phyloP scores from a whole-genome alignment of 1,139 yeast genomes.

The Hyphopichia fennica region DNA sequence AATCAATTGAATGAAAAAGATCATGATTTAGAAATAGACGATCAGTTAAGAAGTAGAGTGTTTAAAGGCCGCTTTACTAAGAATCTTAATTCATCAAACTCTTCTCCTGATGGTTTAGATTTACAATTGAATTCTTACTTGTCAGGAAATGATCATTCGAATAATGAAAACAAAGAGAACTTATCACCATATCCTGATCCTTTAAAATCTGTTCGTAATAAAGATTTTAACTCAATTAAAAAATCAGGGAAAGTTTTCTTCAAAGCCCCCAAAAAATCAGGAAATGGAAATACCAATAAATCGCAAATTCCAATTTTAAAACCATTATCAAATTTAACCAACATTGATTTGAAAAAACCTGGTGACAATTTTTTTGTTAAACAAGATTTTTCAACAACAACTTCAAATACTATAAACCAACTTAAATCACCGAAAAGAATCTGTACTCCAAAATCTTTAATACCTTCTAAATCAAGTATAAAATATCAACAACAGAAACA shows the following conservation, averaged over 20 bases:
- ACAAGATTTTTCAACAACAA: constrained; percentile 7
- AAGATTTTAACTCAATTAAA: constrained; percentile 18
- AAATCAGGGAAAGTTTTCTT: constrained; percentile 24
- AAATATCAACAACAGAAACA: constrained; percentile 27
- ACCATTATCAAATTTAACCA: constrained; percentile 25
- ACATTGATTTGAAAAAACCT: constrained; percentile 16
- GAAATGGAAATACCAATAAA: constrained; percentile 8
- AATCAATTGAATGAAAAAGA: constrained; percentile 25
- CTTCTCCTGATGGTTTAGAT: constrained; percentile 27
- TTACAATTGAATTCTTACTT: constrained; percentile 28
- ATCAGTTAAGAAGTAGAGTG: constrained; percentile 46
- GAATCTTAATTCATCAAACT: constrained; percentile 10
- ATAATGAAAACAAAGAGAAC: constrained; percentile 37
- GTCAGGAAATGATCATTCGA: not conserved
- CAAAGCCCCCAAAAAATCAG: constrained; percentile 19
- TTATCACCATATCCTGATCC: constrained; percentile 28
- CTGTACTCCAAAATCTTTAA: constrained; percentile 38
- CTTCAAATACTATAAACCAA: not conserved
- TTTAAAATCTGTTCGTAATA: constrained; percentile 19
- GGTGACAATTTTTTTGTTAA: constrained; percentile 10
- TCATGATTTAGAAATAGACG: constrained; percentile 43
- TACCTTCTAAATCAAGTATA: constrained; percentile 41
- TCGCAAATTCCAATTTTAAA: constrained; percentile 30
- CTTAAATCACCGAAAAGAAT: constrained; percentile 33
- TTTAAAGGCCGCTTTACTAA: constrained; percentile 38